These are phyloP conservation scores for Parasitella parasitica DNA, from an alignment of 371 early-diverging fungal species.

Conservation along the genomic window DNA sequence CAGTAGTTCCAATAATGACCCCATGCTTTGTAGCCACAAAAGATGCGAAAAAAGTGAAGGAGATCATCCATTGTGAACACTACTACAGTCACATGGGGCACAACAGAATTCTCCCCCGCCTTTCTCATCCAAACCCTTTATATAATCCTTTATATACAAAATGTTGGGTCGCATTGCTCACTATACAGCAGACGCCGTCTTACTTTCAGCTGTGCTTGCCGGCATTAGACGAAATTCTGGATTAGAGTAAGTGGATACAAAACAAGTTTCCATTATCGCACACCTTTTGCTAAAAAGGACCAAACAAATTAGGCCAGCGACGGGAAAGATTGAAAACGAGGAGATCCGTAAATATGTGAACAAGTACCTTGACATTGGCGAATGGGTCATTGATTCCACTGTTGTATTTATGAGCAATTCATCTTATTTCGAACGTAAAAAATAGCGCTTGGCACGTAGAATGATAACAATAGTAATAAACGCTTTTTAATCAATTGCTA, in stretches of 20 bases:
- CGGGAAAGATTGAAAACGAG: conserved; percentile 56
- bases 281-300: not conserved
- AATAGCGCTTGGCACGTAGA: conserved; percentile 16
- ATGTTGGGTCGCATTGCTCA: conserved; percentile 68
- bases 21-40: no score
- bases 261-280: not conserved
- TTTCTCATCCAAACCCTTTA: not conserved
- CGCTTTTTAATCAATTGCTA: no score
- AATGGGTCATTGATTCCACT: conserved; percentile 64
- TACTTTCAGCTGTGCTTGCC: conserved; percentile 75
- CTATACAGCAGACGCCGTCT: conserved; percentile 68
- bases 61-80: not conserved
- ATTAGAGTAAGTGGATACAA: conserved; percentile 43
- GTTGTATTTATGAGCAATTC: conserved; percentile 58
- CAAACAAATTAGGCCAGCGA: conserved; percentile 45
- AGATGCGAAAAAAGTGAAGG: no score
- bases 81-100: not conserved
- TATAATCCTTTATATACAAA: not conserved
- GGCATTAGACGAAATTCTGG: conserved; percentile 77
- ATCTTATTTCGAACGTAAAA: conserved; percentile 64
- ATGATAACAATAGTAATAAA: not conserved
- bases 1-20: no score
- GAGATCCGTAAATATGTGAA: conserved; percentile 54
- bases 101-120: not conserved
- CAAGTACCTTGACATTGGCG: conserved; percentile 67